phyloP scores from a whole-genome alignment of 2,329 filamentous ascomycete genomes.

The Lizonia empirigonia region DNA sequence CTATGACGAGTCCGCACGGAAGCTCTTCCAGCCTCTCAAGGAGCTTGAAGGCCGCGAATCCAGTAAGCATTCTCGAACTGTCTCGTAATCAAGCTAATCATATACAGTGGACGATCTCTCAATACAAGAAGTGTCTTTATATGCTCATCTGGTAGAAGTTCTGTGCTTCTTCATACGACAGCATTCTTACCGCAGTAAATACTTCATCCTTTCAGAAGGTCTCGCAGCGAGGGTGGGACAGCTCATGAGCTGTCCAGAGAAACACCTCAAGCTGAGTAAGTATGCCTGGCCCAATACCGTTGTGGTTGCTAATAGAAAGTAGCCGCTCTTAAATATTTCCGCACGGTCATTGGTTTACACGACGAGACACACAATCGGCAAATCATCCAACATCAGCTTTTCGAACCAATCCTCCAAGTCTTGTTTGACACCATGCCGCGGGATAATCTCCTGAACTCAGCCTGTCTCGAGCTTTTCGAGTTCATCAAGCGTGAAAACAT shows the following conservation, averaged over 20 bases:
- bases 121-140: slow-evolving; percentile 86
- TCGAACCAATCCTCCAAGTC: slow-evolving; percentile 84
- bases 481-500: slow-evolving; percentile 69
- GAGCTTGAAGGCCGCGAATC: slow-evolving; percentile 71
- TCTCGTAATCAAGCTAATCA: slow-evolving; percentile 26
- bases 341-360: slow-evolving; percentile 80
- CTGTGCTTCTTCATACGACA: slow-evolving; percentile 92
- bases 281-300: slow-evolving; percentile 8
- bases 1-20: slow-evolving; percentile 84
- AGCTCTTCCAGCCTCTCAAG: slow-evolving; percentile 84
- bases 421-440: slow-evolving; percentile 84
- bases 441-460: slow-evolving; percentile 92
- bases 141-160: slow-evolving; percentile 88
- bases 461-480: slow-evolving; percentile 92
- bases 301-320: slow-evolving; percentile 17
- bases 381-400: slow-evolving; percentile 77
- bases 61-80: slow-evolving; percentile 49
- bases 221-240: slow-evolving; percentile 80
- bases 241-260: slow-evolving; percentile 81
- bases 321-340: slow-evolving; percentile 94
- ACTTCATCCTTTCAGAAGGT: slow-evolving; percentile 81
- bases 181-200: slow-evolving; percentile 84
- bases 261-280: slow-evolving; percentile 88
- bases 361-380: slow-evolving; percentile 92
- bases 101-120: slow-evolving; percentile 69